Base-by-base conservation (phyloP, 441 rosid genomes). In the Euphorbia celastroides region DNA sequence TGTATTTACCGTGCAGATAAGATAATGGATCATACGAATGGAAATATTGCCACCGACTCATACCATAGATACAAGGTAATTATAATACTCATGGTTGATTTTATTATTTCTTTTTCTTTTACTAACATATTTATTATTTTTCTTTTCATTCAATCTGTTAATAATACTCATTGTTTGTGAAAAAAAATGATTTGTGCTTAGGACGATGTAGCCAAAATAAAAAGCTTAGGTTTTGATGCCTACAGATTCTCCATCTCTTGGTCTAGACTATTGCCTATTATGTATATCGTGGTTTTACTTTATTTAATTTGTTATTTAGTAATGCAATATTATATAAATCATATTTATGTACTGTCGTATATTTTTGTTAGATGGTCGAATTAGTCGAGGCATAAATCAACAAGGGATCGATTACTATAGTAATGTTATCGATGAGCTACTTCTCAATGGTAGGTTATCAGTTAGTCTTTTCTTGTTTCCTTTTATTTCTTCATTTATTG, bases 331-430 rank as follows among this genome's bases (percentile, higher is more conserved):
- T 34, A 34, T 34, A 34, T 34, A 4, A 34, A 34, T 34, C 9
- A 34, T 34, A 9, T 3, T 34, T 34, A 3, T 34, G 38, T 34
- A 34, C 9, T 9, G 38, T 34, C 9, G 5, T 34, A 4, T 34
- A 9, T 9, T 34, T 34, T 34, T 4, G 26, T 17, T 31, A 83
- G 85, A 59, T 69, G 91, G 90, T 38, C 78, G 72, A 52, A 44
- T 79, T 32, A 73, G 72, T 8, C 78, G 81, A 12, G 93, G 91
- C 70, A 71, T 88, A 62, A 86, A 86, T 70, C 73, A 76, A 66
- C 69, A 74, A 68, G 89, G 74, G 23, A 65, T 74, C 27, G 3
- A 69, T n/a, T 74, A 57, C 60, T 74, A 74, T 52, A 70, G 61
- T 34, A 34, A 34, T 34, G 5, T 34, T 34, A 34, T 34, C 9